phyloP scores from a whole-genome alignment of 2,329 filamentous ascomycete species.

The Monosporascus sp. region DNA sequence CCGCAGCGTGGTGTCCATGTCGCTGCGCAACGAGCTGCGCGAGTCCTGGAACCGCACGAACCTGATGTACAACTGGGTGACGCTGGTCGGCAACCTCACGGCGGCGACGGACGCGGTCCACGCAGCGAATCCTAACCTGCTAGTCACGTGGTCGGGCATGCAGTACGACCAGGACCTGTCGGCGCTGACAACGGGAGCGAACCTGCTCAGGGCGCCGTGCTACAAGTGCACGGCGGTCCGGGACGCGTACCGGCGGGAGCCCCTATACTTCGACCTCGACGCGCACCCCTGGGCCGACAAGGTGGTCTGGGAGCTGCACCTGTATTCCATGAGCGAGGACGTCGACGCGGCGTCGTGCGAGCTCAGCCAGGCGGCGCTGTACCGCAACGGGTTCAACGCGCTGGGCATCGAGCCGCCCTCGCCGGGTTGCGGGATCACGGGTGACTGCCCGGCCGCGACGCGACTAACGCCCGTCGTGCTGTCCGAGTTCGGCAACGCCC shows the following conservation, averaged over 20 bases:
- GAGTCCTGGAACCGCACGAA: slow-evolving; percentile 28
- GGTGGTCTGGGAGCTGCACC: slow-evolving; percentile 40
- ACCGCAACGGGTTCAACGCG: slow-evolving; percentile 45
- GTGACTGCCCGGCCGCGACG: slow-evolving; percentile 27
- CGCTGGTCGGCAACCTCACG: slow-evolving; percentile 38
- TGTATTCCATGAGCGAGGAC: slow-evolving; percentile 37
- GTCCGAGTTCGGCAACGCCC: slow-evolving; percentile 41
- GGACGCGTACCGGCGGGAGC: slow-evolving; percentile 36
- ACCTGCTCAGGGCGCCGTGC: slow-evolving; percentile 34
- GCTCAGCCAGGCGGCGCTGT: slow-evolving; percentile 42
- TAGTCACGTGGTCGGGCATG: slow-evolving; percentile 45
- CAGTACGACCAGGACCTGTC: slow-evolving; percentile 42
- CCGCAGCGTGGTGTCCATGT: slow-evolving; percentile 34
- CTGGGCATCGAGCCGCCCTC: slow-evolving; percentile 34
- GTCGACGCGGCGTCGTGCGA: slow-evolving; percentile 40
- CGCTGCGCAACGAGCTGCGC: slow-evolving; percentile 36
- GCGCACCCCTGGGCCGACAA: slow-evolving; percentile 41
- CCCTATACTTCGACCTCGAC: slow-evolving; percentile 39
- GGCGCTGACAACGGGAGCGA: slow-evolving; percentile 34
- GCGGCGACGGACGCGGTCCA: slow-evolving; percentile 37
- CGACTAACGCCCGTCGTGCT: slow-evolving; percentile 42
- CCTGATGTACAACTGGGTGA: slow-evolving; percentile 39
- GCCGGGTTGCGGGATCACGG: slow-evolving; percentile 35
- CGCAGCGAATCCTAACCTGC: slow-evolving; percentile 35
- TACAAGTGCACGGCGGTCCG: slow-evolving; percentile 37